A percentile compares a stretch with the other conserved stretches of the same genome.
Conservation (phyloP, 371 early-diverging fungal species). For the Fennellomyces sp. region DNA sequence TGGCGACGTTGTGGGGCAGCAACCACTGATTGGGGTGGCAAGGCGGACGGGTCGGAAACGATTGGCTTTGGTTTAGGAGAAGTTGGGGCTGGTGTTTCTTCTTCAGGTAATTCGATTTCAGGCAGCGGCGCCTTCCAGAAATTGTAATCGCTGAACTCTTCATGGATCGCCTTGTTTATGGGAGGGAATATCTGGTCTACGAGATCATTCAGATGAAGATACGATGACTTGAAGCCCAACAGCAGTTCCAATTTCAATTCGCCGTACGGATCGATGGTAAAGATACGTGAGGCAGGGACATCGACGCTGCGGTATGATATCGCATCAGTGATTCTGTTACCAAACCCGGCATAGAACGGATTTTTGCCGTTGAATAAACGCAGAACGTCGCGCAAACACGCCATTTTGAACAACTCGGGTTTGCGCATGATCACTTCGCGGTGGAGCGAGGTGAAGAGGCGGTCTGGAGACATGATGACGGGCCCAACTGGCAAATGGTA, state of each 20-base stretch:
- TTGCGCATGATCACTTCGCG: slow-evolving; percentile 92
- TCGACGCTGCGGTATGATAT: slow-evolving; percentile 92
- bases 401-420: slow-evolving; percentile 97
- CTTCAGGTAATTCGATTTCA: slow-evolving; percentile 47
- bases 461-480: slow-evolving; percentile 94
- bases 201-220: slow-evolving; percentile 84
- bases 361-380: slow-evolving; percentile 75
- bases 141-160: slow-evolving; percentile 82
- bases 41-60: slow-evolving; percentile 34
- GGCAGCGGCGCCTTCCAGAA: slow-evolving; percentile 73
- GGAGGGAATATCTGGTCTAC: slow-evolving; percentile 96
- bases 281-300: slow-evolving; percentile 91
- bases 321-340: slow-evolving; percentile 91
- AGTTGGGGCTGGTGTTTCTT: slow-evolving; percentile 17
- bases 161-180: slow-evolving; percentile 45
- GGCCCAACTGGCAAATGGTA: slow-evolving; percentile 95
- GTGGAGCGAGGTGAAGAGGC: slow-evolving; percentile 89
- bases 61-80: slow-evolving; percentile 44
- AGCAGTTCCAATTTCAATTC: slow-evolving; percentile 90
- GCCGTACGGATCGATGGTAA: slow-evolving; percentile 92
- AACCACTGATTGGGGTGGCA: slow-evolving; percentile 26
- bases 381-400: slow-evolving; percentile 87
- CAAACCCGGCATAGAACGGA: slow-evolving; percentile 98
- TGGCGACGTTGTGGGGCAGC: slow-evolving; percentile 15
- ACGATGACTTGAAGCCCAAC: slow-evolving; percentile 78